Base-by-base conservation (phyloP, 306 rosid genomes). In the Castanospermum australe region DNA sequence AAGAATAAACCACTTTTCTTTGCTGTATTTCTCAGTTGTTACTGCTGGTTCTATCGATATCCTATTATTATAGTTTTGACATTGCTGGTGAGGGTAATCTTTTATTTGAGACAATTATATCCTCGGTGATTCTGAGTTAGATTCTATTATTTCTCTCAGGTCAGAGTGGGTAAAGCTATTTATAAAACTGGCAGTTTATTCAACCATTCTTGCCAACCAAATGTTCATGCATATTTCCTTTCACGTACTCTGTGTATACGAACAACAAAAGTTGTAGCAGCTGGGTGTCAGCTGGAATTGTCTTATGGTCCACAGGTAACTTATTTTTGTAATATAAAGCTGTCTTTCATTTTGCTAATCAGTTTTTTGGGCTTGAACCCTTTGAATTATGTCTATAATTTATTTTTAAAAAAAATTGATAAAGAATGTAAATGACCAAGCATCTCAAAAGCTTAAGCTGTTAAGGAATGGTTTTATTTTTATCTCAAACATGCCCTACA, bases 231-330 rank as follows among this genome's bases (percentile, higher is more conserved):
- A 6, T 94, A 92, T 85, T 94, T 92, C 84, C 81, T 90, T 78
- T 87, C 94, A 39, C 97, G 94, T 60, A 80, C 94, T 18, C 92
- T 94, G 38, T 85, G 63, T 81, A 47, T 92, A 64, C 86, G 96
- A 50, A 81, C 97, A 33, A 94, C 98, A 67, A 82, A 87, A 67
- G 71, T 36, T 77, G 86, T 89, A 30, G 28, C 91, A 30, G 82
- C 86, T 22, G 97, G 90, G 63, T 65, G 80, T 84, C 85, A 89
- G 76, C 86, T 92, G 74, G 98, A 92, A 77, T 69, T 94, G 80
- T 94, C 98, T 48, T 94, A 94, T 78, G 97, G 98, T 83, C 98
- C 97, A 60, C 96, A 94, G 96, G 98, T 92, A 86, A 41, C 73
- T 75, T 77, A 63, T 30, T 81, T 61, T 48, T 64, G 72, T n/a